Conservation (phyloP, 2,329 filamentous ascomycete genomes). For the Acrodontium crateriforme region DNA sequence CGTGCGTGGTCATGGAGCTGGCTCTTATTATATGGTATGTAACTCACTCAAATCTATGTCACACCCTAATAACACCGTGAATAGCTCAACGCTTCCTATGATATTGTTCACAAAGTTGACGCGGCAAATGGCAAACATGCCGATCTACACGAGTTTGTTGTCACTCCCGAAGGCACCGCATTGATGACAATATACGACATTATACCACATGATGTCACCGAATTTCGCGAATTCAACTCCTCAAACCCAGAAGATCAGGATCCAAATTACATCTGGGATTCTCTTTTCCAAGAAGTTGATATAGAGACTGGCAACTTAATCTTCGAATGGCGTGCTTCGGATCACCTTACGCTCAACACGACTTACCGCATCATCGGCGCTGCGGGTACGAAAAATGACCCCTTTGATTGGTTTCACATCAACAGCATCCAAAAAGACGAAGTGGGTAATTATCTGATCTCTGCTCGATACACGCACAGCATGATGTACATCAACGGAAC, state of each 20-base stretch:
- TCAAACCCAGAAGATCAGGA: slow-evolving; percentile 8
- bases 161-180: slow-evolving; percentile 29
- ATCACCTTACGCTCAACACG: slow-evolving; percentile 26
- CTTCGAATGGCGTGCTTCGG: slow-evolving; percentile 35
- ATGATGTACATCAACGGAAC: slow-evolving; percentile 32
- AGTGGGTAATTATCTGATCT: slow-evolving; percentile 34
- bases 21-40: slow-evolving; percentile 22
- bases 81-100: slow-evolving; percentile 25
- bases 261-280: slow-evolving; percentile 25
- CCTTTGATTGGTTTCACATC: slow-evolving; percentile 41
- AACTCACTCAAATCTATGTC: no score
- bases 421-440: slow-evolving; percentile 37
- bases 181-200: slow-evolving; percentile 30
- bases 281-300: slow-evolving; percentile 33
- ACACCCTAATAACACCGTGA: slow-evolving; percentile 3
- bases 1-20: slow-evolving; percentile 21
- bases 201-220: slow-evolving; percentile 10
- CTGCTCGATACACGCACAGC: slow-evolving; percentile 28
- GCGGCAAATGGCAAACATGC: slow-evolving; percentile 22
- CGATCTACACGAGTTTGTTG: slow-evolving; percentile 31
- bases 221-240: slow-evolving; percentile 10
- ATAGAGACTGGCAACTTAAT: slow-evolving; percentile 30
- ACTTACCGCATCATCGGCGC: slow-evolving; percentile 23
- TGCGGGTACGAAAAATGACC: slow-evolving; percentile 28
- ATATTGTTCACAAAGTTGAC: slow-evolving; percentile 26